Evolutionary conservation across 306 rosid genomes (phyloP).

Genomic region (Amphicarpaea edgeworthii): DNA sequence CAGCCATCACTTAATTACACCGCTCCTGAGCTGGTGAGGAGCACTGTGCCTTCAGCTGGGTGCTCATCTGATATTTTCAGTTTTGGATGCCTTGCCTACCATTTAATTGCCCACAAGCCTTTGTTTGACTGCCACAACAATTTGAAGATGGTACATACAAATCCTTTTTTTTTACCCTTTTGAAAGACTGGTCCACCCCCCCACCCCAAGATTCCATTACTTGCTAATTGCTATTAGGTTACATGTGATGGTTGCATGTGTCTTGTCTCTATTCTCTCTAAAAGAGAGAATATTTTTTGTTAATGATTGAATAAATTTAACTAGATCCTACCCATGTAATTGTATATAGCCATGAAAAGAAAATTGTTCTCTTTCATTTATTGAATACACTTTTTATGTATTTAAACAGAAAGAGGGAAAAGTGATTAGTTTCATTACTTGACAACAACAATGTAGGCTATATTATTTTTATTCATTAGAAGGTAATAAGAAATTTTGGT

Average conservation of each 20-base stretch:
- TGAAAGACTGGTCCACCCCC: constrained; percentile 2
- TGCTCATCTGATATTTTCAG: constrained; percentile 90
- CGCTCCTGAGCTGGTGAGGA: constrained; percentile 95
- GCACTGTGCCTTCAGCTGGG: constrained; percentile 63
- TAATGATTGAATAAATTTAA: constrained; percentile 29
- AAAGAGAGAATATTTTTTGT: constrained; percentile 14
- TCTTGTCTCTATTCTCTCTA: constrained; percentile 20
- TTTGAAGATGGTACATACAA: constrained; percentile 81
- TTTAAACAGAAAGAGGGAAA: constrained; percentile 21
- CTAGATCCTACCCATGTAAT: constrained; percentile 1
- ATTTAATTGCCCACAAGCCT: constrained; percentile 85
- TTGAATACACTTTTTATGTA: background rate
- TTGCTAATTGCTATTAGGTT: constrained; percentile 22
- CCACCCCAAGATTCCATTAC: constrained; percentile 11
- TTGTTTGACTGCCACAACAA: constrained; percentile 93
- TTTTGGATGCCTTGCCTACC: constrained; percentile 95
- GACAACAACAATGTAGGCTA: background rate
- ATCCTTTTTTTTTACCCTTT: constrained; percentile 28
- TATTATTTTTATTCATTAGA: constrained; percentile 37
- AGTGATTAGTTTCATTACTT: background rate
- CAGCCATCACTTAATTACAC: constrained; percentile 93
- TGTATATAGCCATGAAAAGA: constrained; percentile 5
- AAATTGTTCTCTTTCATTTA: background rate
- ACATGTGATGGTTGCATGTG: constrained; percentile 27
- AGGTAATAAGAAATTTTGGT: constrained; percentile 44